Evolutionary conservation across 768 basidiomycete genomes (phyloP).

Genomic region (Tricholoma sp.): DNA sequence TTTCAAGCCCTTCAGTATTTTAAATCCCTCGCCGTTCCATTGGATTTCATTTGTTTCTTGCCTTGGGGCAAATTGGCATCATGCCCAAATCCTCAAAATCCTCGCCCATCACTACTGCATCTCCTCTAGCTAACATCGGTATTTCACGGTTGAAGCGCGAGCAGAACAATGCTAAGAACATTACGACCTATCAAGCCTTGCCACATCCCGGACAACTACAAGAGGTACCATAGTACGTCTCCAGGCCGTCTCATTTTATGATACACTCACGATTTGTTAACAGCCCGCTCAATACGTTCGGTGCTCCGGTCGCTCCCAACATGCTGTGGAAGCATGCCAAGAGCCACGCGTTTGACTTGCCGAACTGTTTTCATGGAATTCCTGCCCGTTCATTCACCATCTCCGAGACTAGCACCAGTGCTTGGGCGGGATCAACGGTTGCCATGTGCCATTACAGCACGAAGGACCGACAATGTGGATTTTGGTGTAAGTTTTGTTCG

Average conservation of each 20-base stretch:
- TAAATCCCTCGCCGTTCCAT: neutral
- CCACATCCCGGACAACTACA: neutral
- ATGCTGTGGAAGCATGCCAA: neutral
- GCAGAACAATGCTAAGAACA: neutral
- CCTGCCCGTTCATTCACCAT: neutral
- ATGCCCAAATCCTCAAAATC: neutral
- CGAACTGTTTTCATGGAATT: neutral
- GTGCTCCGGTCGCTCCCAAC: too few species aligned
- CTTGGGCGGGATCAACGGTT: too few species aligned
- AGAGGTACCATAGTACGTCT: neutral
- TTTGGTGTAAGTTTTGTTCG: too few species aligned
- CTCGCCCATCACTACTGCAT: neutral
- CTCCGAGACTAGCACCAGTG: too few species aligned
- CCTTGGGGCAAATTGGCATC: neutral
- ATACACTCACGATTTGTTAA: neutral
- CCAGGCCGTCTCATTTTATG: neutral
- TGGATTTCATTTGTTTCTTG: neutral
- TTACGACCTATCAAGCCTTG: neutral
- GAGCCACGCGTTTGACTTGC: neutral
- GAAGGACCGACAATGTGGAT: too few species aligned
- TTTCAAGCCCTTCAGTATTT: neutral
- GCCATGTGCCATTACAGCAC: too few species aligned
- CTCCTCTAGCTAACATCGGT: neutral
- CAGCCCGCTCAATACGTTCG: too few species aligned
- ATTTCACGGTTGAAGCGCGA: neutral